Evolutionary conservation across 306 rosid genomes (phyloP), one percentile per base, ranked within the genome.

Genomic region (Luffa acutangula): DNA sequence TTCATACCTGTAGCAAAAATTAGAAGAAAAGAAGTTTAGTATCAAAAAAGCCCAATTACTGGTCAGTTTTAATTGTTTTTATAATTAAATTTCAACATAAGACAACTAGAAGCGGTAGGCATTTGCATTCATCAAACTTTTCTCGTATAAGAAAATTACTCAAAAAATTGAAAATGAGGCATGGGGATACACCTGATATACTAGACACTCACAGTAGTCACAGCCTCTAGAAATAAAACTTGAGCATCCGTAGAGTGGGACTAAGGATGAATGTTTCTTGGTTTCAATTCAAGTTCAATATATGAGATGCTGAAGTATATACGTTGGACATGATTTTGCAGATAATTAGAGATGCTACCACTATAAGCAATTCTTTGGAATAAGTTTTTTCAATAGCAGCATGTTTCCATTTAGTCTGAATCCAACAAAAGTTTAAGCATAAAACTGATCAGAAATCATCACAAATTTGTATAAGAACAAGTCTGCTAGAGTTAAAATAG

Each of bases 1-100:
- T 39, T 90, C 89, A 48, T 86, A 90, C 86, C 89, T 86, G 80
- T 45, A 41, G 17, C 9, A 48, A 70, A 31, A 58, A 77, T 2
- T 5, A 57, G 70, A 72, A 11, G 4, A 17, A 41, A 7, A 7
- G 69, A 4, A 46, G 12, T 71, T 71, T 9, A 69, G 53, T n/a
- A 12, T 9, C 5, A 69, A 6, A 25, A 4, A 11, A 4, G 37
- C 1, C 4, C 15, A 18, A 43, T 9, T 37, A 69, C 34, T 66
- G 12, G 13, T 17, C 37, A 20, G 36, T n/a, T 8, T n/a, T 39
- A 66, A 41, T 31, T 21, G 5, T 43, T 4, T 37, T 43, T 42
- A 18, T 20, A 36, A 42, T 20, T n/a, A 37, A 36, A 39, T 37
- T 66, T 41, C 48, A 37, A 15, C 0, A 41, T 6, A 3, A 65